Base-by-base conservation (phyloP, 768 basidiomycete species). In the Vararia minispora region DNA sequence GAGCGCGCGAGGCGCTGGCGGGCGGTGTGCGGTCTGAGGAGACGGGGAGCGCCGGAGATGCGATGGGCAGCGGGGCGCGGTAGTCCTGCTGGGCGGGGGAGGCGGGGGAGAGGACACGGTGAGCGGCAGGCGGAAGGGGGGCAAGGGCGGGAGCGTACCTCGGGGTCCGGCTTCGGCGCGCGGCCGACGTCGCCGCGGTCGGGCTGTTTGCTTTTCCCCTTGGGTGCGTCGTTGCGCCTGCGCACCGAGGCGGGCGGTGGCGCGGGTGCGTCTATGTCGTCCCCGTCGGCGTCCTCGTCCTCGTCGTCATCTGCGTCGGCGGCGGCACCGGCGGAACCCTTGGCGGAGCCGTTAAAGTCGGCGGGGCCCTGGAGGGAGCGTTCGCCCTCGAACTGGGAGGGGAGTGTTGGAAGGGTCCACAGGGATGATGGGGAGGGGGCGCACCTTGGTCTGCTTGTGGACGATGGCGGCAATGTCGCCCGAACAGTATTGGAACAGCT, bases 401-500 rank as follows among this genome's bases (percentile, higher is more conserved):
- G 25, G 20, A 33, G 32, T 18, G 37, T 35, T 39, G 38, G 39
- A 24, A 39, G 27, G 13, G 30, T 23, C 32, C 18, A 33, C 3
- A 20, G 34, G 18, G 21, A 26, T 29, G 11, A 27, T 27, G 16
- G n/a, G 21, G 22, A 10, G 30, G 33, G 27, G 35, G 40, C 61
- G 41, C 53, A 74, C 71, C 31, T 69, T 60, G 28, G 79, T 45
- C 56, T 85, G 82, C 29, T 80, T 71, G 44, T 79, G 68, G 21
- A 87, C 72, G 46, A 86, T 76, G 43, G 72, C 68, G 44, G 76
- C 69, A 41, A 80, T 72, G 52, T 86, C 79, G 14, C 60, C 60
- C 10, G 83, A 86, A 55, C 79, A 77, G 51, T 87, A 88, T 54
- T 87, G 80, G 61, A 82, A 85, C 14, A 86, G 69, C 62, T 86